Conservation (phyloP, 2,329 filamentous ascomycete species). For the Colletotrichum echinochloae region DNA sequence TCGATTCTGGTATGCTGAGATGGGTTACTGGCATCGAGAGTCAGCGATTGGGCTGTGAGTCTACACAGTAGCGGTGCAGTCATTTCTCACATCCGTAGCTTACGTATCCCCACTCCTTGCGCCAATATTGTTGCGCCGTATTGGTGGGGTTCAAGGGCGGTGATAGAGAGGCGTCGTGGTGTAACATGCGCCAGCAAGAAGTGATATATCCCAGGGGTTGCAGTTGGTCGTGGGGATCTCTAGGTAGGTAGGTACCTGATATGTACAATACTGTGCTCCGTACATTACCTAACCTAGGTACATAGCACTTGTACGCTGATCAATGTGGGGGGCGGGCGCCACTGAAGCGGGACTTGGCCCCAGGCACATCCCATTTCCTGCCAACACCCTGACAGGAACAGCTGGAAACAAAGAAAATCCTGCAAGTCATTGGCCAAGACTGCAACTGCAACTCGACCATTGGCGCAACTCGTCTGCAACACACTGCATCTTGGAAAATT, state of each 20-base stretch:
- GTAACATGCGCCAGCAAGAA: slow-evolving; percentile 11
- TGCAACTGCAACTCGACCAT: not conserved
- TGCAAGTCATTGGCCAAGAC: slow-evolving; percentile 1
- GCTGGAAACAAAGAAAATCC: not conserved
- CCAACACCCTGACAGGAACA: not conserved
- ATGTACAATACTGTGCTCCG: too few species aligned
- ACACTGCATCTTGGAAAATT: not conserved
- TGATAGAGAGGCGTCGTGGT: slow-evolving; percentile 6
- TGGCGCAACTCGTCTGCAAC: not conserved
- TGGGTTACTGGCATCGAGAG: slow-evolving; percentile 30
- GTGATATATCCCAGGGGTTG: not conserved
- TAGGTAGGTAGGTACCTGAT: too few species aligned
- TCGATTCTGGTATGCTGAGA: slow-evolving; percentile 27
- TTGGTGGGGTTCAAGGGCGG: not conserved
- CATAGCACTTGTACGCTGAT: not conserved
- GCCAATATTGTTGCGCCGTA: not conserved
- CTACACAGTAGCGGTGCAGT: slow-evolving; percentile 9
- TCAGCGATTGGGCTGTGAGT: slow-evolving; percentile 22
- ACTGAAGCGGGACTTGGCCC: not conserved
- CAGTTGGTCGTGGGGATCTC: not conserved
- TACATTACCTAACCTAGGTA: too few species aligned
- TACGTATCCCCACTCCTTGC: slow-evolving; percentile 18
- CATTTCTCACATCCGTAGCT: slow-evolving; percentile 25
- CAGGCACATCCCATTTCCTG: not conserved
- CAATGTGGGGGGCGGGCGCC: not conserved